A percentile compares a stretch with the other conserved stretches of the same genome.
These are phyloP conservation scores for Picochlorum sp. DNA, from an alignment of 139 green algal genomes.

Conservation along the genomic window DNA sequence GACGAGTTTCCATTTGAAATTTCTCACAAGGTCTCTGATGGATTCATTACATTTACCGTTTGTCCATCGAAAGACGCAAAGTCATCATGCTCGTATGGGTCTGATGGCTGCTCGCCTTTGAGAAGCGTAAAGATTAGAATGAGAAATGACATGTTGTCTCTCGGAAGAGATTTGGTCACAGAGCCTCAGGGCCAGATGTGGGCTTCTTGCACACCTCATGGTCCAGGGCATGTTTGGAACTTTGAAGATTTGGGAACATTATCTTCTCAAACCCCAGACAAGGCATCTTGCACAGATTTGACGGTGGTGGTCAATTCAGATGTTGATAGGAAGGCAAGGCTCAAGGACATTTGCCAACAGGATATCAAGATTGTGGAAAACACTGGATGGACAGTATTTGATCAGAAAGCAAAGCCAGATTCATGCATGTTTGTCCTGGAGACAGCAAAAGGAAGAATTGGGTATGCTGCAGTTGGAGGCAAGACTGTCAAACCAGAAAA, in stretches of 20 bases:
- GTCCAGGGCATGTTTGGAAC: constrained; percentile 11
- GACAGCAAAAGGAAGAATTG: background rate
- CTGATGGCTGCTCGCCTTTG: background rate
- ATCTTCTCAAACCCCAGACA: background rate
- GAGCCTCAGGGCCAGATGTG: constrained; percentile 3
- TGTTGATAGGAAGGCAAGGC: background rate
- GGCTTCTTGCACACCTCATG: constrained; percentile 6
- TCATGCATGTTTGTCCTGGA: constrained; percentile 1
- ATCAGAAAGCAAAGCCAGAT: background rate
- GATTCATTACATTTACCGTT: background rate
- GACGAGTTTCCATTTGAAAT: constrained; percentile 4
- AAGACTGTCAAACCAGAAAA: background rate
- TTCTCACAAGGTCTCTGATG: background rate
- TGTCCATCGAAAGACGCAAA: background rate
- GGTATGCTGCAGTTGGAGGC: background rate
- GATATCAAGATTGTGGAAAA: constrained; percentile 11
- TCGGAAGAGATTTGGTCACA: background rate
- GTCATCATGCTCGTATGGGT: too few species aligned
- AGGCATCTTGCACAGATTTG: background rate
- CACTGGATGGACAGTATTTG: constrained; percentile 4
- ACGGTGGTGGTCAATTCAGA: background rate
- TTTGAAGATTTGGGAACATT: background rate
- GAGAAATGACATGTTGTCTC: constrained; percentile 2
- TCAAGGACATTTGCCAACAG: constrained; percentile 15
- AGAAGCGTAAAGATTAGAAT: constrained; percentile 4